Evolutionary conservation across 2,329 filamentous ascomycete species (phyloP).

Genomic region (Cladosporium sp.): DNA sequence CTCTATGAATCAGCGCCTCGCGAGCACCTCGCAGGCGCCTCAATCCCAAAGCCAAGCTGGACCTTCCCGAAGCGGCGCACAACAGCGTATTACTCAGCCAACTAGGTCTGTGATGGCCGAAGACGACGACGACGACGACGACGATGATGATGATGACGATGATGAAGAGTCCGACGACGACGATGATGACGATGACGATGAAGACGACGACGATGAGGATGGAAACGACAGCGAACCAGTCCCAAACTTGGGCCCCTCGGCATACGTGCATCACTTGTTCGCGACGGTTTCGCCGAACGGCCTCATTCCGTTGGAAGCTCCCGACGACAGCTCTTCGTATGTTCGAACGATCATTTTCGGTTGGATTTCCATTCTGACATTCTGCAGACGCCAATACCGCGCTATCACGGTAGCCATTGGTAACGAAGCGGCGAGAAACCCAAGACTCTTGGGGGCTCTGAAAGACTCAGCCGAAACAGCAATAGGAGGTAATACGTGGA

Average conservation of each 20-base stretch:
- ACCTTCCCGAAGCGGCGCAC: not conserved
- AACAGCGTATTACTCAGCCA: not conserved
- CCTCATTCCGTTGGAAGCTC: not conserved
- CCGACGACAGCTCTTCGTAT: not conserved
- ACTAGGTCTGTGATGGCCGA: conserved; percentile 2
- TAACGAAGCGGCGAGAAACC: not conserved
- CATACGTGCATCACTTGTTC: not conserved
- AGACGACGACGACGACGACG: not conserved
- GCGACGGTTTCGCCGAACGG: conserved; percentile 1
- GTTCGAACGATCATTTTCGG: not conserved
- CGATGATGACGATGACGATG: not conserved
- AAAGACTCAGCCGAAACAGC: not conserved
- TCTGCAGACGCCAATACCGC: not conserved
- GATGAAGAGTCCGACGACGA: not conserved
- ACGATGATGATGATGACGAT: not conserved
- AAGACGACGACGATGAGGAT: not conserved
- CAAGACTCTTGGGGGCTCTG: not conserved
- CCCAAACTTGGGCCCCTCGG: no score
- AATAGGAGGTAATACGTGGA: not conserved
- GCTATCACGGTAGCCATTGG: not conserved
- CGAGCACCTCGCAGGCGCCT: not conserved
- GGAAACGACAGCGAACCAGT: not conserved
- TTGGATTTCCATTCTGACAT: not conserved
- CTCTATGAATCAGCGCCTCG: not conserved
- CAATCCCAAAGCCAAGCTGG: conserved; percentile 1